Base-by-base conservation (phyloP, 164 flowering plant species). In the Amborella trichopoda region DNA sequence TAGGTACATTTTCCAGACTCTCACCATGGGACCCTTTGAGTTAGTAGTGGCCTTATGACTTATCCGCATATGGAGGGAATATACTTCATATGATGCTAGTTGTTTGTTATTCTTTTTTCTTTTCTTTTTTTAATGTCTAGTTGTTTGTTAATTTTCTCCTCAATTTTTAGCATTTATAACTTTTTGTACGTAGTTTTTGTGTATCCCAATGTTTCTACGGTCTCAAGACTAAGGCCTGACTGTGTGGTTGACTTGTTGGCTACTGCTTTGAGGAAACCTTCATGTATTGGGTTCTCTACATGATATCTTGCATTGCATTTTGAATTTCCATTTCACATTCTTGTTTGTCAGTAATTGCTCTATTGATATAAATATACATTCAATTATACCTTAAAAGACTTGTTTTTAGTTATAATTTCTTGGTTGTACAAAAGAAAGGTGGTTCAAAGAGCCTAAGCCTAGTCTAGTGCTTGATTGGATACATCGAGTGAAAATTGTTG, bases 371-470 rank as follows among this genome's bases (percentile, higher is more conserved):
- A n/a, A n/a, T n/a, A n/a, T n/a, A n/a, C n/a, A n/a, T n/a, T n/a
- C n/a, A n/a, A n/a, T n/a, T n/a, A n/a, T n/a, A n/a, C n/a, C n/a
- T n/a, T n/a, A n/a, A n/a, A n/a, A n/a, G n/a, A n/a, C 3, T 3
- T 50, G 40, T 26, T 12, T 33, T 13, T n/a, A 24, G 19, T 17
- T 33, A 10, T 32, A 11, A 37, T 54, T 23, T 28, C 18, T 53
- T 43, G 38, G 5, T 33, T 48, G 53, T 54, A 23, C 55, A 91
- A 93, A 94, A 39, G 74, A 94, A 54, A 90, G 86, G 65, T 95
- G 98, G 48, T 95, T 90, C 30, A 94, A 90, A 68, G 95, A 95
- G 20, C 93, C 98, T 52, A 94, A 91, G 46, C 98, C 98, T 37
- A 96, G 96, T 56, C 98, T 96, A 21, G 71, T 66, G 25, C 96